Evolutionary conservation across 371 early-diverging fungal species (phyloP), one percentile per base, ranked within the genome.

Genomic region (Lichtheimia ramosa): DNA sequence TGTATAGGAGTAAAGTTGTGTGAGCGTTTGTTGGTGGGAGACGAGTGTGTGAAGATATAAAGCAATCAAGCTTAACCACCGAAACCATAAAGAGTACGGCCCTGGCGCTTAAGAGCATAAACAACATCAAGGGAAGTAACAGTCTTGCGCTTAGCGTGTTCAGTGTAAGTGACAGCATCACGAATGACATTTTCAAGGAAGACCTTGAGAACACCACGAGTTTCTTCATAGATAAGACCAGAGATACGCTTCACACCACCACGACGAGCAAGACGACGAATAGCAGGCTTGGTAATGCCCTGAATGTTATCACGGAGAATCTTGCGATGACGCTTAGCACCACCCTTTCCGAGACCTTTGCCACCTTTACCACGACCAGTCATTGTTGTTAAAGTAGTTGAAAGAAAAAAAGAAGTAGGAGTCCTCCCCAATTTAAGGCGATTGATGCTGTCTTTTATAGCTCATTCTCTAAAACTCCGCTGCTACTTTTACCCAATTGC

Each of bases 211-310:
- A 98, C 96, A 64, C 84, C 85, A 74, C 98, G 96, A 68, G 98
- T 97, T 78, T 99, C 99, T 77, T 97, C 96, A 83, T 99, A 99
- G 77, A 77, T 74, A 65, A 97, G 92, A 59, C 96, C 96, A 56
- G 96, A 96, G 83, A 99, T 97, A 90, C 99, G 95, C 89, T 98
- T 98, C 75, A 99, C 99, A 89, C 99, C 99, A 74, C 99, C 99
- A 94, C 99, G 96, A 81, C 99, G 95, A 56, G 99, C 99, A 61
- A 99, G 96, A 89, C 99, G 96, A 83, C 99, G 98, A 75, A 99
- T 98, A 71, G 99, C 99, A 59, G 99, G 99, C 90, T 99, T 98
- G 73, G 97, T 97, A 72, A 99, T 98, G 69, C 97, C 97, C 83
- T 92, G 88, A 51, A 59, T 62, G 93, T 95, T 96, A 78, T 96